These are phyloP conservation scores for Cytospora schulzeri DNA, from an alignment of 2,329 filamentous ascomycete genomes.

Conservation along the genomic window DNA sequence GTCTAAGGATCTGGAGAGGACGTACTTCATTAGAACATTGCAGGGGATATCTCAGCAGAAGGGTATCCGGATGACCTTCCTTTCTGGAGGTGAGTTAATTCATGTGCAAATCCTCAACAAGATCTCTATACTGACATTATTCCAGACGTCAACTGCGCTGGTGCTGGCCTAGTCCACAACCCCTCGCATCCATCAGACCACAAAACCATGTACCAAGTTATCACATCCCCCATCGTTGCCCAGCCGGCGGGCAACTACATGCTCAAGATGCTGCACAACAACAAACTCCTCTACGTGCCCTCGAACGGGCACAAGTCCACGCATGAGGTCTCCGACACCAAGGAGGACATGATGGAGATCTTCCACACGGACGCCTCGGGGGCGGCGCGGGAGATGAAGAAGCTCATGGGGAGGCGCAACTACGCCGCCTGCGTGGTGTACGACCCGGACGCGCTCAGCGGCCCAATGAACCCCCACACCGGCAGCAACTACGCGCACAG, in stretches of 20 bases:
- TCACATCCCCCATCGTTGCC: slow-evolving; percentile 89
- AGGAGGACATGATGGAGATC: slow-evolving; percentile 99
- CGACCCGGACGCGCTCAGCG: slow-evolving; percentile 75
- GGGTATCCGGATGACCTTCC: slow-evolving; percentile 92
- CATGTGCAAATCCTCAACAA: background rate
- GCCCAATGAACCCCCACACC: background rate
- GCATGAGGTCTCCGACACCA: slow-evolving; percentile 82
- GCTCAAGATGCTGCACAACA: slow-evolving; percentile 92
- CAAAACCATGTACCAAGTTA: slow-evolving; percentile 99
- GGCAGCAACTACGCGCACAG: slow-evolving; percentile 38
- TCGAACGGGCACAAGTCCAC: slow-evolving; percentile 79
- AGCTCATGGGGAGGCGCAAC: slow-evolving; percentile 90
- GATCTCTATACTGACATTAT: slow-evolving; percentile 24
- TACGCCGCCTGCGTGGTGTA: slow-evolving; percentile 94
- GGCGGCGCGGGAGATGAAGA: slow-evolving; percentile 78
- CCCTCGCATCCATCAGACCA: slow-evolving; percentile 88
- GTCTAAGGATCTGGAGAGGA: slow-evolving; percentile 94
- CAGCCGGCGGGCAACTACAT: slow-evolving; percentile 83
- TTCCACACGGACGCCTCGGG: slow-evolving; percentile 93
- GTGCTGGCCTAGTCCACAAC: slow-evolving; percentile 92
- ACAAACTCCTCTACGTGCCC: slow-evolving; percentile 88
- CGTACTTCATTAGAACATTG: slow-evolving; percentile 92
- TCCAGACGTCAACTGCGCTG: slow-evolving; percentile 81
- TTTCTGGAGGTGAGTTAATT: slow-evolving; percentile 72
- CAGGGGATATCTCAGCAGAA: slow-evolving; percentile 96